Base-by-base conservation (phyloP, 2,329 filamentous ascomycete genomes). In the Colletotrichum sojae region DNA sequence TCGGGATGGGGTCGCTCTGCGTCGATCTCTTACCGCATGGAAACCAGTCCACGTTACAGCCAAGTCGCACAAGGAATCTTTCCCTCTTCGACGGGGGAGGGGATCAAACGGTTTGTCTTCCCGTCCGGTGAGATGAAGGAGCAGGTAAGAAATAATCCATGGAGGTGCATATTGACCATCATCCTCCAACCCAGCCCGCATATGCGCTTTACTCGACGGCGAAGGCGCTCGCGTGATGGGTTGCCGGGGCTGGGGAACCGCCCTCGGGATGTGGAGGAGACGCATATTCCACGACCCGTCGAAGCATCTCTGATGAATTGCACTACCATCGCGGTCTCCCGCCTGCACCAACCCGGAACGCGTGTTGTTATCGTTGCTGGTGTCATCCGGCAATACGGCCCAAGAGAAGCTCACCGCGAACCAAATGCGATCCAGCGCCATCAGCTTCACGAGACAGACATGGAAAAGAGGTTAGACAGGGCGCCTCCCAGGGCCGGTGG, bases 21-120 rank as follows among this genome's bases (percentile, higher is more conserved):
- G 56, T 39, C 43, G 54, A 60, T 45, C 36, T 25, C 31, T 39
- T 56, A 25, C 52, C 39, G 53, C 13, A 52, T 55, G 22, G 48
- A 56, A 56, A 51, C 40, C 61, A 54, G 16, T 60, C 15, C 55
- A 22, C 36, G 66, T 65, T 55, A 43, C 66, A 55, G 66, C 66
- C 61, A 69, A 69, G 66, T 36, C 31, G 31, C 31, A 36, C 31
- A 9, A 36, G 31, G 31, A 36, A 8, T 36, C 31, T 36, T 36
- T 25, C 22, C 5, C 8, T 36, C 31, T 36, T 36, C 9, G 31
- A 10, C 8, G 31, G 31, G 8, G 10, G 31, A 36, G 31, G 31
- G 10, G 31, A 9, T 36, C 31, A 36, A 36, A 36, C 31, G 31
- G 31, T 36, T 12, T 36, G 31, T 36, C 31, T 36, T 36, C 31